A percentile compares a stretch with the other conserved stretches of the same genome.
Evolutionary conservation across 2,329 filamentous ascomycete genomes (phyloP).

Genomic region (Clarireedia hainanense): DNA sequence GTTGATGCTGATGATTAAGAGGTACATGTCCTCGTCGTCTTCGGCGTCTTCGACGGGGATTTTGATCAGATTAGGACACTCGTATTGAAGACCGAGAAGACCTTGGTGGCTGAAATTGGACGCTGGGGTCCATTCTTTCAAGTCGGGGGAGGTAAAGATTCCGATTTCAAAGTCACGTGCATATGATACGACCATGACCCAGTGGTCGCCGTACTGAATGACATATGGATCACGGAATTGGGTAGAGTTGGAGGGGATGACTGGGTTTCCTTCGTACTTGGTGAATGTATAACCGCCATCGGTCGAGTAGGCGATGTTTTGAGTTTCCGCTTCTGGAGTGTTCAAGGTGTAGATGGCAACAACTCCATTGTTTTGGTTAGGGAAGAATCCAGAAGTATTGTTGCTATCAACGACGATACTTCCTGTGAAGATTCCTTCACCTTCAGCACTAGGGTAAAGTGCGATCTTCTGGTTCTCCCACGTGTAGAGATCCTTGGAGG

Average conservation of each 20-base stretch:
- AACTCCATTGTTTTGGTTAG: conserved; percentile 50
- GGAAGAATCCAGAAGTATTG: conserved; percentile 58
- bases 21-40: conserved; percentile 28
- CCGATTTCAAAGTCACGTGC: conserved; percentile 48
- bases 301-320: conserved; percentile 53
- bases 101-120: conserved; percentile 52
- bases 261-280: conserved; percentile 52
- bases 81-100: conserved; percentile 34
- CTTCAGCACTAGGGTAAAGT: conserved; percentile 37
- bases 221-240: conserved; percentile 62
- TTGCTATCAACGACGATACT: conserved; percentile 41
- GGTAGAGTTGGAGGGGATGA: conserved; percentile 39
- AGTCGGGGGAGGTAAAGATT: conserved; percentile 52
- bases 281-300: conserved; percentile 56
- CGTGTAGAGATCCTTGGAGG: conserved; percentile 51
- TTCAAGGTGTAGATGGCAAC: conserved; percentile 49
- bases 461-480: conserved; percentile 60
- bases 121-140: conserved; percentile 49
- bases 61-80: conserved; percentile 54
- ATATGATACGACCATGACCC: conserved; percentile 52
- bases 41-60: conserved; percentile 38
- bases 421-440: conserved; percentile 46
- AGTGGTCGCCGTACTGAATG: conserved; percentile 46
- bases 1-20: conserved; percentile 47
- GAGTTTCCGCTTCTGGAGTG: conserved; percentile 37